phyloP scores from a whole-genome alignment of 1,284 basidiomycete genomes.

The Ustilago nuda region DNA sequence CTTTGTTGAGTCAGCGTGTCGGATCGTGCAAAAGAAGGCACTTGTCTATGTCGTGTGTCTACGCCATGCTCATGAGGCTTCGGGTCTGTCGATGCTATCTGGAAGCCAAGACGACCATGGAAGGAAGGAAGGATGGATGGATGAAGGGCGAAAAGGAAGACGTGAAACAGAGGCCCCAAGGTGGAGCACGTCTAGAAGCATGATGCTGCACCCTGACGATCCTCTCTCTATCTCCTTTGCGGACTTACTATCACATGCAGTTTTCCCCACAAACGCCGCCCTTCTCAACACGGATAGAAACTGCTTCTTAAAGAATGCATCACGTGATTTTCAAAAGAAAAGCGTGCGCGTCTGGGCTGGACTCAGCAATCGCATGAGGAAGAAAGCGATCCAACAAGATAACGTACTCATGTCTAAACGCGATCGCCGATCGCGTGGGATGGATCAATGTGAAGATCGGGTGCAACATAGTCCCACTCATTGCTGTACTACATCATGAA shows the following conservation, averaged over 20 bases:
- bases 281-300: too few species aligned
- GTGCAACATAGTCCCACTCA: too few species aligned
- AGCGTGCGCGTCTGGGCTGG: too few species aligned
- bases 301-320: too few species aligned
- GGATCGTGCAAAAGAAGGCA: not conserved
- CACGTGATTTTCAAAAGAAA: too few species aligned
- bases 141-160: not conserved
- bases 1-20: not conserved
- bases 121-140: not conserved
- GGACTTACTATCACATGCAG: not conserved
- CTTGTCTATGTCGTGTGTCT: constrained; percentile 3
- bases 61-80: constrained; percentile 1
- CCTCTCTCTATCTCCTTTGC: not conserved
- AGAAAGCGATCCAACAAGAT: too few species aligned
- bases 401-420: too few species aligned
- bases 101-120: not conserved
- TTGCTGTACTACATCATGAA: too few species aligned
- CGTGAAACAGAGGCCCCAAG: too few species aligned
- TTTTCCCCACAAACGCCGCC: not conserved
- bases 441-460: too few species aligned
- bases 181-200: not conserved
- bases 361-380: too few species aligned
- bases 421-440: too few species aligned
- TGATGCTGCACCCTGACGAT: constrained; percentile 12
- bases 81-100: not conserved